Conservation (phyloP, 371 early-diverging fungal genomes). For the Capillidium rhysosporum region DNA sequence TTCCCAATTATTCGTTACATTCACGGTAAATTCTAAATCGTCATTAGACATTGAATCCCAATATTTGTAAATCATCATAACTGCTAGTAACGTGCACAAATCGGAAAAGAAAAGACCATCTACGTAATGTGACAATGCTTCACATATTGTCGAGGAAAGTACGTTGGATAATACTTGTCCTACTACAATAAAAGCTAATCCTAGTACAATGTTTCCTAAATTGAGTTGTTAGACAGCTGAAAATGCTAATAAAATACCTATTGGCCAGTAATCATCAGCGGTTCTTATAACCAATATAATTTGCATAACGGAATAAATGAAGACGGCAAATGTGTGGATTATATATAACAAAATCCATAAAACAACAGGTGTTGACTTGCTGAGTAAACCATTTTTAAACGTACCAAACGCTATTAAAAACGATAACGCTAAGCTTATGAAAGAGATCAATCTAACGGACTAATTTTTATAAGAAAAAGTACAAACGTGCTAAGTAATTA, state of each 20-base stretch:
- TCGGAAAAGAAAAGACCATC: slow-evolving; percentile 92
- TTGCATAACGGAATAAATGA: slow-evolving; percentile 75
- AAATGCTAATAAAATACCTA: slow-evolving; percentile 22
- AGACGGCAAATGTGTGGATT: slow-evolving; percentile 56
- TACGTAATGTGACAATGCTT: slow-evolving; percentile 76
- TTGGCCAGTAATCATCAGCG: slow-evolving; percentile 89
- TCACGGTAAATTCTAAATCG: slow-evolving; percentile 90
- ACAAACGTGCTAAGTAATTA: slow-evolving; percentile 12
- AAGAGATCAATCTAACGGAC: slow-evolving; percentile 69
- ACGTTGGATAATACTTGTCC: slow-evolving; percentile 68
- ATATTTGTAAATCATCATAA: slow-evolving; percentile 99
- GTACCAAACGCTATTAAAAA: slow-evolving; percentile 71
- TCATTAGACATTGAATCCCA: slow-evolving; percentile 98
- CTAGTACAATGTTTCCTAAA: slow-evolving; percentile 67
- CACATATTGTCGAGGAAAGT: slow-evolving; percentile 61
- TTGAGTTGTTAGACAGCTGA: background rate
- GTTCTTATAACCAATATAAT: slow-evolving; percentile 84
- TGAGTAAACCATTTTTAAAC: slow-evolving; percentile 44
- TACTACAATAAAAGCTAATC: slow-evolving; percentile 59
- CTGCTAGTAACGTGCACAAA: slow-evolving; percentile 73
- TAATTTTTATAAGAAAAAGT: slow-evolving; percentile 14
- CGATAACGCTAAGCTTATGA: slow-evolving; percentile 49
- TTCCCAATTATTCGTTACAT: slow-evolving; percentile 85
- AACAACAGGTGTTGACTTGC: slow-evolving; percentile 34
- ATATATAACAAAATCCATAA: slow-evolving; percentile 81